Evolutionary conservation across 805 yeast genomes (phyloP).

Genomic region (Yamadazyma laniorum): DNA sequence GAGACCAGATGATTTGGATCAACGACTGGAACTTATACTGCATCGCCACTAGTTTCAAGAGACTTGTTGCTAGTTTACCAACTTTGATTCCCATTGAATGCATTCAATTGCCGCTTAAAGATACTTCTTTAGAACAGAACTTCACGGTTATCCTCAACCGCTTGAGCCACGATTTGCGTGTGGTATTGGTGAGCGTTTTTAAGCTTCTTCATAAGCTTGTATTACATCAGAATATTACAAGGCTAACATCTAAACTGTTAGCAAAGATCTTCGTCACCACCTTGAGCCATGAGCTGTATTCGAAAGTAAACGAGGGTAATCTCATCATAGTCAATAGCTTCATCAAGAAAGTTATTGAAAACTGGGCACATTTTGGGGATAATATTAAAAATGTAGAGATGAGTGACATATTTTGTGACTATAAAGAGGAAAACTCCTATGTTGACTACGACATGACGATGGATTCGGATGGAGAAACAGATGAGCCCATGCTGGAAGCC

Average conservation of each 20-base stretch:
- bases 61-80: constrained; percentile 51
- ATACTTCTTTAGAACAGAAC: constrained; percentile 36
- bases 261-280: constrained; percentile 54
- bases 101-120: constrained; percentile 54
- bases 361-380: constrained; percentile 37
- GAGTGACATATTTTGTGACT: constrained; percentile 7
- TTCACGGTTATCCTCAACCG: constrained; percentile 12
- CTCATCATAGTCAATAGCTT: constrained; percentile 53
- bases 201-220: constrained; percentile 37
- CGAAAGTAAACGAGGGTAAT: constrained; percentile 43
- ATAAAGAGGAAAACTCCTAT: constrained; percentile 28
- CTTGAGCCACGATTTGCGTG: constrained; percentile 8
- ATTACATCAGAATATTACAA: constrained; percentile 35
- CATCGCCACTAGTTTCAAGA: constrained; percentile 46
- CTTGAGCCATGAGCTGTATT: constrained; percentile 48
- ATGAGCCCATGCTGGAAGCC: constrained; percentile 8
- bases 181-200: constrained; percentile 40
- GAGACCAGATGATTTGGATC: constrained; percentile 54
- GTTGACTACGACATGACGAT: constrained; percentile 31
- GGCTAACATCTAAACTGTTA: constrained; percentile 40
- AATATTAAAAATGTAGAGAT: constrained; percentile 18
- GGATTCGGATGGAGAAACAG: constrained; percentile 23
- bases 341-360: constrained; percentile 49
- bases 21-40: constrained; percentile 57
- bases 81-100: constrained; percentile 52